phyloP scores from a whole-genome alignment of 345 rosid genomes.

The Eucalyptus pauciflora region DNA sequence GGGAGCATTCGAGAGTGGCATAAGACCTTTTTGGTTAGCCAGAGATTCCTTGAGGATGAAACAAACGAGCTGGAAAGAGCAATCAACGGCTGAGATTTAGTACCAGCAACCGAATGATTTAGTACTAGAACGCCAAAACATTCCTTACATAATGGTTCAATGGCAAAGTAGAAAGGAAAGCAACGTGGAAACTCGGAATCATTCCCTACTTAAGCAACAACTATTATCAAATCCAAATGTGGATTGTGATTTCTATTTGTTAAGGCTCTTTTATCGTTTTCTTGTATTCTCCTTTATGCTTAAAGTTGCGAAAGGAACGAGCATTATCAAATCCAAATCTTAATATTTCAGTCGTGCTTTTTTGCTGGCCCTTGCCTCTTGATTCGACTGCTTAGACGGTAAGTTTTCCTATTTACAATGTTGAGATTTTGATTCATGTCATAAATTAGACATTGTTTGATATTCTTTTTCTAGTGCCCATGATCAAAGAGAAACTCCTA shows the following conservation, averaged over 20 bases:
- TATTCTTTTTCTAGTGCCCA: too few relatives aligned
- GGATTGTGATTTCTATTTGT: background rate
- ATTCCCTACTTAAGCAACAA: too few relatives aligned
- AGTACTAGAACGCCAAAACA: background rate
- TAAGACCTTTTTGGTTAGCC: too few relatives aligned
- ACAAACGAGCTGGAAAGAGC: fast-evolving
- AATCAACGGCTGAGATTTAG: background rate
- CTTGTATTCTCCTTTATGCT: background rate
- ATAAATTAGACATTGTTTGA: too few relatives aligned
- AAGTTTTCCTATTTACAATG: background rate
- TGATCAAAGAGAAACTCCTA: too few relatives aligned
- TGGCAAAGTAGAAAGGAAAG: too few relatives aligned
- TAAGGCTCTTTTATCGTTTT: background rate
- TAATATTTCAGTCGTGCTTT: too few relatives aligned
- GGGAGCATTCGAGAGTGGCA: background rate
- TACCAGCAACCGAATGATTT: fast-evolving
- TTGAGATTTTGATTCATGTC: too few relatives aligned
- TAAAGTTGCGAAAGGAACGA: background rate
- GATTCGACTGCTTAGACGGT: background rate
- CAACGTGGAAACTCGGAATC: too few relatives aligned
- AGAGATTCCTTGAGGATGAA: too few relatives aligned
- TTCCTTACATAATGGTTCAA: too few relatives aligned
- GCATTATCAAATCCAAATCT: fast-evolving
- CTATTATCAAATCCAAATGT: background rate
- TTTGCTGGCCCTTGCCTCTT: background rate